These are phyloP conservation scores for Suillus tomentosus DNA, from an alignment of 768 basidiomycete genomes.

Conservation along the genomic window DNA sequence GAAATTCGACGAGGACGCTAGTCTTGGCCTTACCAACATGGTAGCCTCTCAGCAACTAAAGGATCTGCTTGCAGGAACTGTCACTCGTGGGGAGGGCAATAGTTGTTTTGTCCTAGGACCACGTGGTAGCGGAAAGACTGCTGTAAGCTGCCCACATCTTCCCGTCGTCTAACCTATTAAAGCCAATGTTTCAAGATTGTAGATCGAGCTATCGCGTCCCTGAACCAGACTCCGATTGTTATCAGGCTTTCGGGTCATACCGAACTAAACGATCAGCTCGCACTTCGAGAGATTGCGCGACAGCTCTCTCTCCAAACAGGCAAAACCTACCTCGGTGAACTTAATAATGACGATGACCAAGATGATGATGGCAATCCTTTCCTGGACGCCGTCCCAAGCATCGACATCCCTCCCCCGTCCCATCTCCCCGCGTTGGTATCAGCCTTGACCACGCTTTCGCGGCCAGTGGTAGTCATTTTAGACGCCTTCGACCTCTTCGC, in stretches of 20 bases:
- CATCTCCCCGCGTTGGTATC: constrained; percentile 77
- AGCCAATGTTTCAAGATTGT: constrained; percentile 48
- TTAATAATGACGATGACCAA: constrained; percentile 36
- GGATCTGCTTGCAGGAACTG: constrained; percentile 71
- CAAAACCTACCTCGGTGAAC: constrained; percentile 49
- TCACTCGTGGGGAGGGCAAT: constrained; percentile 85
- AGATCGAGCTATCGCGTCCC: constrained; percentile 51
- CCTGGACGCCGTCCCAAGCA: constrained; percentile 37
- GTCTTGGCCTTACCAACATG: constrained; percentile 44
- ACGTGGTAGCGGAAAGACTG: constrained; percentile 83
- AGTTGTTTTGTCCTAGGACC: constrained; percentile 89
- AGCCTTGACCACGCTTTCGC: constrained; percentile 73
- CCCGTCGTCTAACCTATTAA: constrained; percentile 4
- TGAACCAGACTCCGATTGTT: constrained; percentile 60
- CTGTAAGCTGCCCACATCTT: constrained; percentile 44
- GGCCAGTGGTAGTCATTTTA: constrained; percentile 80
- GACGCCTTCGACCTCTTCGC: constrained; percentile 96
- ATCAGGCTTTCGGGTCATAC: constrained; percentile 84
- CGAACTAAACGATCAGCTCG: constrained; percentile 83
- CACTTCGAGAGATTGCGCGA: constrained; percentile 89
- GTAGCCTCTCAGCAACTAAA: constrained; percentile 58
- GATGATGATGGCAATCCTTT: constrained; percentile 47
- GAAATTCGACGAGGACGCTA: constrained; percentile 36
- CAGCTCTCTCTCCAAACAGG: constrained; percentile 82
- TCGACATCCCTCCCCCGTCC: constrained; percentile 61